Base-by-base conservation (phyloP, 352 stramenopile species). In the Globisporangium megalacanthum region DNA sequence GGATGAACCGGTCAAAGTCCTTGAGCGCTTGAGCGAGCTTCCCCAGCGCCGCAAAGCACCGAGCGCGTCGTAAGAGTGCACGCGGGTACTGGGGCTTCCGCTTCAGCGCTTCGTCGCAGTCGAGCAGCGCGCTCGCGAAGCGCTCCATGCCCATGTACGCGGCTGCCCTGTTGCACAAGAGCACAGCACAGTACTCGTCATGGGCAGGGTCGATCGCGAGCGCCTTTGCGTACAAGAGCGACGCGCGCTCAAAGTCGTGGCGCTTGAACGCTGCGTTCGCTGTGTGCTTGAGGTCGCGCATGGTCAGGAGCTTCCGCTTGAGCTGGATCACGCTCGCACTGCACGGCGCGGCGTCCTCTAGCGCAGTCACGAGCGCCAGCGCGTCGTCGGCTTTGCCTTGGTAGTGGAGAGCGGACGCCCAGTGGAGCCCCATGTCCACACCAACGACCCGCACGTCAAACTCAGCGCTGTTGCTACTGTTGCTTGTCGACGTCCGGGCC, bases 131-230 rank as follows among this genome's bases (percentile, higher is more conserved):
- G 14, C 70, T 83, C 41, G 83, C 66, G 55, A 75, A 91, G 22
- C 75, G 66, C 33, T 83, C 68, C 46, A 93, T 55, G 5, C 70
- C 75, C 85, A 95, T 95, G 25, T 88, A 69, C 37, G 85, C 85
- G 22, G 85, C 85, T 3, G 85, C 82, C 39, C 85, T 78, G 54
- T 95, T 95, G 67, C 83, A 90, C 47, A 85, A 88, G 48, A 95
- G 76, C 41, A 90, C 72, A 1, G 79, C 78, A 54, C 81, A 90
- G 60, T 82, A 92, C 49, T 83, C 71, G n/a, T 89, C 72, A 42
- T 94, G 75, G 11, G 76, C 60, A 0, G 68, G 67, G 49, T 94
- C 85, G 35, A 92, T 64, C 22, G 69, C 60, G 6, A 94, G 65
- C 14, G 79, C 83, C 41, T 89, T 71, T 0, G 78, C 79, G 55